A percentile compares a stretch with the other conserved stretches of the same genome.
Evolutionary conservation across 148 eudicot genomes (phyloP).

Genomic region (Chenopodium album): DNA sequence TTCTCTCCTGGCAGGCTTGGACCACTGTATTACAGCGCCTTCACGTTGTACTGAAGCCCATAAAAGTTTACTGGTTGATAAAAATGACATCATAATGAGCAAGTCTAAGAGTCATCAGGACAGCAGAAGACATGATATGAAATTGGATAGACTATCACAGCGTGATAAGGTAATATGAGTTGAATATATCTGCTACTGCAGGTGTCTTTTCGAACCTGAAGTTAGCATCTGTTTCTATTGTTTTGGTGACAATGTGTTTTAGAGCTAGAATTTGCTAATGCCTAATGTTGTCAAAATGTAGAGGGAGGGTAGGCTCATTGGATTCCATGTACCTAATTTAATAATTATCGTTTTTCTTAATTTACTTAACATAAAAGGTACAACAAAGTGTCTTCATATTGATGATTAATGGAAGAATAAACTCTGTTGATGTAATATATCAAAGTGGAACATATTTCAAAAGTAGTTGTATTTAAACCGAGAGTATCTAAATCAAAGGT

Average conservation of each 20-base stretch:
- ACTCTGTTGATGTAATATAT: not conserved
- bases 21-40: constrained; percentile 64
- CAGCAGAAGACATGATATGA: constrained; percentile 47
- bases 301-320: not conserved
- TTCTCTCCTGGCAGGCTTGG: constrained; percentile 48
- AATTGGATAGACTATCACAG: constrained; percentile 72
- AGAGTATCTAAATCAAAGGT: not conserved
- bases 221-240: not conserved
- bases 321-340: no score
- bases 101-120: constrained; percentile 69
- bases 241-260: not conserved
- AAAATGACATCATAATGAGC: constrained; percentile 37
- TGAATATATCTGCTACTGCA: constrained; percentile 5
- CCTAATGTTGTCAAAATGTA: not conserved
- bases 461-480: not conserved
- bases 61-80: constrained; percentile 43
- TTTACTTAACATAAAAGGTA: no score
- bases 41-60: constrained; percentile 38
- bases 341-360: no score
- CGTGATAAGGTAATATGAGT: constrained; percentile 64
- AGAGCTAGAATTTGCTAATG: not conserved
- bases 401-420: no score
- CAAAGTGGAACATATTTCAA: not conserved
- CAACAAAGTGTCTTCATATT: no score
- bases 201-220: not conserved